These are phyloP conservation scores for Cucurbita argyrosperma DNA, from an alignment of 306 rosid species.

Conservation along the genomic window DNA sequence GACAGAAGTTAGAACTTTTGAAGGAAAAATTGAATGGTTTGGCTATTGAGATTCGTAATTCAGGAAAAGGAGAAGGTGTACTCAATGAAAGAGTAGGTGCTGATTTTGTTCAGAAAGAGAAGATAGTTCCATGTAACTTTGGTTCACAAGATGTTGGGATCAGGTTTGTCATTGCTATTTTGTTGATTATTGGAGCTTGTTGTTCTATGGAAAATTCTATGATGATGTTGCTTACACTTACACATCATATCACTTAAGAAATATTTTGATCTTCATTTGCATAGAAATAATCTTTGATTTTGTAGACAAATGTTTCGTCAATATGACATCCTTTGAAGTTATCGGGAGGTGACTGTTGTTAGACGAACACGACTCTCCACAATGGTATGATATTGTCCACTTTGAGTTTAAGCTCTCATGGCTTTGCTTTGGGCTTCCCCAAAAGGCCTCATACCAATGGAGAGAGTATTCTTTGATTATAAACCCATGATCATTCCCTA, in stretches of 20 bases:
- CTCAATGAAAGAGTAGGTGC: conserved; percentile 94
- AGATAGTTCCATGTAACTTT: conserved; percentile 55
- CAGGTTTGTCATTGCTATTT: conserved; percentile 44
- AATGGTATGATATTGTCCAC: no score
- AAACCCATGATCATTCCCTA: no score
- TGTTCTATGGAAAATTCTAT: background rate
- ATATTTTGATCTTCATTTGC: background rate
- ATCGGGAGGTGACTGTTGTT: background rate
- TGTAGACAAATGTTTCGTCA: background rate
- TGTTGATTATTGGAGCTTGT: conserved; percentile 3
- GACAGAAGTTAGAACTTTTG: conserved; percentile 45
- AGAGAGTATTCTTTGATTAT: no score
- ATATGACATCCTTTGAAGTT: background rate
- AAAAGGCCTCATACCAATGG: no score
- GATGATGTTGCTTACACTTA: background rate
- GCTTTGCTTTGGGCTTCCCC: no score
- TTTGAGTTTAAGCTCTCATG: no score
- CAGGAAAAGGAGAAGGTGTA: conserved; percentile 58
- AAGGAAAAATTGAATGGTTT: conserved; percentile 35
- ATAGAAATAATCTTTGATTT: background rate
- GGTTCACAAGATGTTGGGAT: conserved; percentile 47
- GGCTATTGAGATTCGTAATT: conserved; percentile 60
- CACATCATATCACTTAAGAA: background rate
- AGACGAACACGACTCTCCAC: no score
- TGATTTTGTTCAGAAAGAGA: conserved; percentile 96